Conservation (phyloP, 2,329 filamentous ascomycete genomes). For the Ceratocystis cubensis region DNA sequence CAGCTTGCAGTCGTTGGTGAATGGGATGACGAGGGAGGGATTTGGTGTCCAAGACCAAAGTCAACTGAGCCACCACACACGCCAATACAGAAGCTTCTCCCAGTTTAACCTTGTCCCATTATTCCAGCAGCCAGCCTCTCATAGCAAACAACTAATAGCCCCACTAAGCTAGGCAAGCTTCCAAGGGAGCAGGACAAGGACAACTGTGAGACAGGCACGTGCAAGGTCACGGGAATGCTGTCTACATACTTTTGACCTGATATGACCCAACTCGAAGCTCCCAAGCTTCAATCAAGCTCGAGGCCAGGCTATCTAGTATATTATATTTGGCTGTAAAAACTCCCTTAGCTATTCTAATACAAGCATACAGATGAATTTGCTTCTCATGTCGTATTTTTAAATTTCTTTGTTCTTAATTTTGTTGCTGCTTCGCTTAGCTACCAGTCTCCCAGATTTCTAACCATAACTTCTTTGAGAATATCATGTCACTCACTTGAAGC, state of each 20-base stretch:
- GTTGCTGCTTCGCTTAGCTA: too few relatives aligned
- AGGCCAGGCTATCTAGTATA: too few relatives aligned
- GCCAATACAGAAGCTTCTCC: slow-evolving; percentile 8
- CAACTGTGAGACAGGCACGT: slow-evolving; percentile 1
- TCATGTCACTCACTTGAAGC: too few relatives aligned
- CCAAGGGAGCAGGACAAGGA: not conserved
- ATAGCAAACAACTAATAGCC: slow-evolving; percentile 14
- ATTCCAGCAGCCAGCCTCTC: slow-evolving; percentile 12
- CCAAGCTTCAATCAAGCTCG: too few relatives aligned
- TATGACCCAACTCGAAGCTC: not conserved
- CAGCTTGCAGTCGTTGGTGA: slow-evolving; percentile 10
- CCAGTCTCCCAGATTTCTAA: too few relatives aligned
- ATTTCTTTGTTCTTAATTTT: too few relatives aligned
- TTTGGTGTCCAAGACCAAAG: slow-evolving; percentile 6
- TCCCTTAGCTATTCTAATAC: too few relatives aligned
- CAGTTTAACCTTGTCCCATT: slow-evolving; percentile 5
- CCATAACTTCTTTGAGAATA: too few relatives aligned
- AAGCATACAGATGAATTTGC: too few relatives aligned
- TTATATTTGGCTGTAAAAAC: too few relatives aligned
- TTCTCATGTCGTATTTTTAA: too few relatives aligned
- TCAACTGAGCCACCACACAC: slow-evolving; percentile 14
- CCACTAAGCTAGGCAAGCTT: slow-evolving; percentile 18
- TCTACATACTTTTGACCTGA: slow-evolving; percentile 8
- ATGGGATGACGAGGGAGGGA: slow-evolving; percentile 20
- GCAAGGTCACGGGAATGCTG: slow-evolving; percentile 13